phyloP scores from a whole-genome alignment of 2,329 filamentous ascomycete species.

The Sordariomycetes sp. region DNA sequence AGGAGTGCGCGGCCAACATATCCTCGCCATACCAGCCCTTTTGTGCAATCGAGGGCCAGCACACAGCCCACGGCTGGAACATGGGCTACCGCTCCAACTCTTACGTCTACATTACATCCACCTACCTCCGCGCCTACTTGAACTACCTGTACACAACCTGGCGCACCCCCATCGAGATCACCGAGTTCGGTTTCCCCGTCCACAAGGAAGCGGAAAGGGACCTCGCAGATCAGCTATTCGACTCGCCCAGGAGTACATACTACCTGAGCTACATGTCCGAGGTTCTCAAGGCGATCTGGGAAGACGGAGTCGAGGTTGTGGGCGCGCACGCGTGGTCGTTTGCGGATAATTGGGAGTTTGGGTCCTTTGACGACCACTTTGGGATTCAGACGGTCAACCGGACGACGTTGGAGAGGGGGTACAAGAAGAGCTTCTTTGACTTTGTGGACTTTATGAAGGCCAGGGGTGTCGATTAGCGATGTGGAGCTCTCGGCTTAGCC shows the following conservation, averaged over 20 bases:
- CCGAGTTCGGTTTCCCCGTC: constrained; percentile 45
- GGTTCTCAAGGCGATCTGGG: constrained; percentile 38
- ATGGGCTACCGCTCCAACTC: constrained; percentile 21
- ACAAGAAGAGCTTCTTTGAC: constrained; percentile 47
- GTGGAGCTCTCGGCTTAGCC: no score
- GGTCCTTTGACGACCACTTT: constrained; percentile 23
- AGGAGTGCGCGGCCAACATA: constrained; percentile 30
- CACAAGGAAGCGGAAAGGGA: constrained; percentile 28
- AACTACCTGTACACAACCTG: constrained; percentile 48
- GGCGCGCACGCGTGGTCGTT: constrained; percentile 40
- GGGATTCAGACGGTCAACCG: constrained; percentile 43
- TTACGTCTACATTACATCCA: constrained; percentile 45
- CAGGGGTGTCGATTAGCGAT: background rate
- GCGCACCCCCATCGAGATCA: constrained; percentile 29
- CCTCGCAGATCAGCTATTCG: constrained; percentile 36
- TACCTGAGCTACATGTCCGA: constrained; percentile 40
- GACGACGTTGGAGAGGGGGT: constrained; percentile 33
- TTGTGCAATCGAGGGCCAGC: background rate
- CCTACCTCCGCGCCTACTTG: constrained; percentile 40
- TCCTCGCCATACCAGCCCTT: background rate
- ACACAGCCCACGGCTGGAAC: background rate
- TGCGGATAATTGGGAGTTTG: constrained; percentile 43
- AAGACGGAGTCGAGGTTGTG: constrained; percentile 39
- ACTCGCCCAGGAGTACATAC: constrained; percentile 38
- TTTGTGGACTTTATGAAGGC: constrained; percentile 30